Evolutionary conservation across 441 rosid genomes (phyloP), one percentile per base, ranked within the genome.

Genomic region (Syzygium syzygioides): DNA sequence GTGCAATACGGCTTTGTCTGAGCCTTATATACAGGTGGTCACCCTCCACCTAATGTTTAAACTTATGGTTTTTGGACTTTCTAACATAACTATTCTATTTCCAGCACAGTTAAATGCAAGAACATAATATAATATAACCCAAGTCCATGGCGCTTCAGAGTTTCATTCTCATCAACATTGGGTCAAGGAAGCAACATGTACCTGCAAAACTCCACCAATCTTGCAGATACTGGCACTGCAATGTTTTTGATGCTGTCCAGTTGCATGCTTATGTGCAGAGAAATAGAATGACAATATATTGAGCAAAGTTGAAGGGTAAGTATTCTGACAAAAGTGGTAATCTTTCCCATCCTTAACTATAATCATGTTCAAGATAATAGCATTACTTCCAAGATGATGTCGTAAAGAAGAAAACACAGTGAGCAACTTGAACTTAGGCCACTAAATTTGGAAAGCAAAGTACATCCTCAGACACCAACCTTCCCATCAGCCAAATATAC

Each of bases 401-500:
- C 4, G 32, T n/a, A 60, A 60, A 28, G 32, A 60, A 28, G 30
- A 60, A 59, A 60, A 28, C 6, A 60, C 28, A 13, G 68, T 60
- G 68, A 60, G 68, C 6, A 13, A 37, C n/a, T 20, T 76, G 83
- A 76, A 76, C 52, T 20, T 41, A 12, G 48, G 83, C n/a, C 52
- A 76, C 17, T 12, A 76, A 68, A 23, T 76, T 71, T 20, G 83
- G 52, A 76, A 28, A 41, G 52, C 17, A 41, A 37, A 45, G 83
- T 45, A 76, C 83, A 76, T 76, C 15, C 0, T 41, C 1, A 4
- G 48, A 25, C 83, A 37, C 83, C 83, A 76, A 76, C 83, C 83
- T 76, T 0, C n/a, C 4, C n/a, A 23, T 37, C 15, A 0, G 9
- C 48, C 3, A 52, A 76, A 76, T 0, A 45, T 23, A 2, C 14